Evolutionary conservation across 257 asterid genomes (phyloP).

Genomic region (Dorcoceras hygrometricum): DNA sequence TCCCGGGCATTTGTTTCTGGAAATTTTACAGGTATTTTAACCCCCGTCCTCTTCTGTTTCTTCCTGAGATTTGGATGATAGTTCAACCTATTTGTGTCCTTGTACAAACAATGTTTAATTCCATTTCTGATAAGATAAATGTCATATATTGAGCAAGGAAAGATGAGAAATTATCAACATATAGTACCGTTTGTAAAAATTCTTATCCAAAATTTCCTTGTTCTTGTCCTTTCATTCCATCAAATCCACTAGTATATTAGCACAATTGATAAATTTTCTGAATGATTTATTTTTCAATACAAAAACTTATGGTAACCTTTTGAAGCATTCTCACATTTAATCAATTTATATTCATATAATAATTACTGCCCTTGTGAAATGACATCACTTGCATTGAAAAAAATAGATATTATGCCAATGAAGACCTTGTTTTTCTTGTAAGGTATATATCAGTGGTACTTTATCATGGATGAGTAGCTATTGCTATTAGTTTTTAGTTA

Average conservation of each 20-base stretch:
- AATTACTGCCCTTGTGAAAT: not conserved
- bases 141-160: not conserved
- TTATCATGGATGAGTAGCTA: not conserved
- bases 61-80: not conserved
- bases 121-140: slow-evolving; percentile 13
- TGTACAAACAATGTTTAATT: slow-evolving; percentile 9
- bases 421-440: not conserved
- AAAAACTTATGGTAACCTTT: not conserved
- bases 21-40: slow-evolving; percentile 61
- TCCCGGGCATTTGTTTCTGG: slow-evolving; percentile 96
- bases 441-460: not conserved
- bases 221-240: not conserved
- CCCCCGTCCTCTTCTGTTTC: not conserved
- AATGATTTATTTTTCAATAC: not conserved
- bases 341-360: not conserved
- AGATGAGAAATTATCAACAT: not conserved
- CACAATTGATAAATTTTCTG: not conserved
- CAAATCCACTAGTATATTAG: not conserved
- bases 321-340: slow-evolving; percentile 10
- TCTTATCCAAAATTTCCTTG: not conserved
- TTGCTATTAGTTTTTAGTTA: not conserved
- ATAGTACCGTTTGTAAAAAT: not conserved
- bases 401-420: not conserved
- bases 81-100: slow-evolving; percentile 8
- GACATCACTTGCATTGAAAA: not conserved